A percentile compares a stretch with the other conserved stretches of the same genome.
Conservation (phyloP, 2,329 filamentous ascomycete species). For the Cytospora piceae region DNA sequence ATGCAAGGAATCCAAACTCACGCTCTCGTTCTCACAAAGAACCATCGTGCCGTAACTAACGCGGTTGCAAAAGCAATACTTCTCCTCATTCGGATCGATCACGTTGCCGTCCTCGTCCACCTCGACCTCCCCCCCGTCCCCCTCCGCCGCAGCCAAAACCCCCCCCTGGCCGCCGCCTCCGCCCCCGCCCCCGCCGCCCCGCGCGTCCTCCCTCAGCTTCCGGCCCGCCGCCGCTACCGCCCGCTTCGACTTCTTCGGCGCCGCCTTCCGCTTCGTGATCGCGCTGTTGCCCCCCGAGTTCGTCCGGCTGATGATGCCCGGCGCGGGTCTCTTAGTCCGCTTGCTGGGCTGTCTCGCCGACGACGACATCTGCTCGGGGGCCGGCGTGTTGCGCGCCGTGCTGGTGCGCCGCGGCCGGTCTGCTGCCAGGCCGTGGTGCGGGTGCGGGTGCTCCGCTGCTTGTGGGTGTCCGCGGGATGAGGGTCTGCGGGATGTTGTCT, state of each 20-base stretch:
- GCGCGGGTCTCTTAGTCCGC: constrained; percentile 71
- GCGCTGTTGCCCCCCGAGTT: constrained; percentile 63
- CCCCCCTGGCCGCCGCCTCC: constrained; percentile 45
- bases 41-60: constrained; percentile 86
- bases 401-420: constrained; percentile 61
- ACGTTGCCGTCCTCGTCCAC: constrained; percentile 69
- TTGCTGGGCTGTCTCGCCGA: constrained; percentile 50
- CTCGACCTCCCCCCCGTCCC: constrained; percentile 58
- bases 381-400: constrained; percentile 61
- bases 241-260: constrained; percentile 64
- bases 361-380: constrained; percentile 46
- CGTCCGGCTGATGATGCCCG: constrained; percentile 69
- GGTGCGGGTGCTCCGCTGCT: constrained; percentile 49
- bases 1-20: constrained; percentile 47
- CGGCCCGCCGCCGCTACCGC: constrained; percentile 36
- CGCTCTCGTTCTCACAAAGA: constrained; percentile 76
- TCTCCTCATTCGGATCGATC: constrained; percentile 75
- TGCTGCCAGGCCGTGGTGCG: constrained; percentile 49
- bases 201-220: constrained; percentile 51
- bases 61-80: constrained; percentile 78
- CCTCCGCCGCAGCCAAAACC: constrained; percentile 34
- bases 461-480: constrained; percentile 56
- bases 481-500: constrained; percentile 48
- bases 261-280: constrained; percentile 72
- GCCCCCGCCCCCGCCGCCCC: constrained; percentile 41